Evolutionary conservation across 2,329 filamentous ascomycete genomes (phyloP), one percentile per base, ranked within the genome.

Genomic region (Calonectria pauciramosa): DNA sequence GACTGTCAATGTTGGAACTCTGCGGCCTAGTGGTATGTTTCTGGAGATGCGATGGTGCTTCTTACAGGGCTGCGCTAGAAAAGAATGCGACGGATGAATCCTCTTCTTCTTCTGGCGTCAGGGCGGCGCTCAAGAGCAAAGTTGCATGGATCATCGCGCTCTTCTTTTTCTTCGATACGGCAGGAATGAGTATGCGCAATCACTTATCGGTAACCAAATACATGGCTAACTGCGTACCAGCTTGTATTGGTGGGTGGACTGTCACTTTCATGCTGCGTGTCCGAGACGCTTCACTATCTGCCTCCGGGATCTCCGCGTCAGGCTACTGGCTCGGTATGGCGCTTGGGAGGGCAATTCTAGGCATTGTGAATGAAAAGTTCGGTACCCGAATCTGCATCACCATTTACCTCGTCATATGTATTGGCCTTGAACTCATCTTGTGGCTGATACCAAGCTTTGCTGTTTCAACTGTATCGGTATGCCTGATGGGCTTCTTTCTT

Each of bases 281-380:
- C 9, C 90, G 95, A 10, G 83, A 92, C 20, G 94, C 92, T 1
- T 89, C 86, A 3, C 85, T 91, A 0, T 96, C 96, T 77, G 90
- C 91, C 0, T 92, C 92, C 34, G 94, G 94, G 20, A 93, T 96
- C 88, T 92, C 92, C 0, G 92, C 93, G 0, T 95, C 94, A 3
- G 94, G 94, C 0, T 96, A 96, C 84, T 97, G 95, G 95, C 88
- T 95, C 28, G 95, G 95, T 0, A 89, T 97, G 76, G 95, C 94
- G 0, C 84, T 95, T 2, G 95, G 95, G 0, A 88, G 95, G 4
- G 85, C 95, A 2, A 82, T 93, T 0, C 85, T 97, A 6, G 94
- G 94, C 0, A 95, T 96, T 76, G 88, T 96, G 0, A 96, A 94
- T 0, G 91, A 93, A 0, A 85, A 87, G 4, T 86, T 95, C 20